Base-by-base conservation (phyloP, 192 early-diverging fungal genomes). In the Coemansia sp. region DNA sequence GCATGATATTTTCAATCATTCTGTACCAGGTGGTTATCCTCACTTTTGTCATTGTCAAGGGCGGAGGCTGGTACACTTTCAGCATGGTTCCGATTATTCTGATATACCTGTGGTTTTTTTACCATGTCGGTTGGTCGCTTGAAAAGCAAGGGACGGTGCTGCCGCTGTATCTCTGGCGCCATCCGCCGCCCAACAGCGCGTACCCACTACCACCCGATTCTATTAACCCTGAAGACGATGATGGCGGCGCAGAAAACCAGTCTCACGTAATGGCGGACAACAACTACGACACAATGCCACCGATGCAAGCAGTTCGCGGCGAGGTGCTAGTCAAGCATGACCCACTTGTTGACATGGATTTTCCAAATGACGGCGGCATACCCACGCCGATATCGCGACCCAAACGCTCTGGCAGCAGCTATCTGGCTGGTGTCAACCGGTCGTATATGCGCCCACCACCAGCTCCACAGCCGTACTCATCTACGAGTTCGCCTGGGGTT, bases 11-110 rank as follows among this genome's bases (percentile, higher is more conserved):
- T 20, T 77, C 84, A 1, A 58, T 90, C 27, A 53, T 85, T 33
- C 77, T 88, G 18, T 88, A 83, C 55, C 80, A 88, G 54, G 46
- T 79, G 9, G 80, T 84, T 4, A 83, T 84, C 46, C 47, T 83
- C 13, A 81, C 83, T 6, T 71, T 86, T 58, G 64, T 73, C 15
- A 19, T 73, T 4, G 64, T 72, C 52, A 64, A 64, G 57, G 68
- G 68, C 26, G 68, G 68, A 37, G 68, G 68, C 26, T 72, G 68
- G 68, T 72, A 60, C 48, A 56, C 68, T 11, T 64, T 72, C 37
- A 56, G 68, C 18, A 42, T 72, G 48, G 57, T 72, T 20, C 68
- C 68, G 0, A n/a, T 60, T 4, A 60, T 72, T 8, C n/a, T 64
- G 37, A 28, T 53, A 33, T 72, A 59, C 23, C 29, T 64, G 52